Conservation (phyloP, 495 filamentous ascomycete genomes). For the Podospora anserina region DNA sequence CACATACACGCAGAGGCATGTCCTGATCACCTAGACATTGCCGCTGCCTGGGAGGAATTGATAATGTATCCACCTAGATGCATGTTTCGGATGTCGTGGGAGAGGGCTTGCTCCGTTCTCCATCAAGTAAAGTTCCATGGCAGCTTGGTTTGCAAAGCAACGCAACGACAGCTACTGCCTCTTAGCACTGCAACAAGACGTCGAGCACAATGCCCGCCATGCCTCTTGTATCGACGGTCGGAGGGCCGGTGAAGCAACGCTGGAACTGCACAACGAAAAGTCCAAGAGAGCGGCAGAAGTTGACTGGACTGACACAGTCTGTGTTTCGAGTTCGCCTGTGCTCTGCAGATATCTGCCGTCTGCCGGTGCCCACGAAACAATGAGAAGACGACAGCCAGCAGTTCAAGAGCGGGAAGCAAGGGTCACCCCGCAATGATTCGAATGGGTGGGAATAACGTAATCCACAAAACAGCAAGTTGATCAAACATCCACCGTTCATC, state of each 20-base stretch:
- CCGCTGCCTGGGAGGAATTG: neutral
- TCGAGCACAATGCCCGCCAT: slow-evolving; percentile 14
- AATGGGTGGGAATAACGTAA: slow-evolving; percentile 30
- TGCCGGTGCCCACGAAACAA: slow-evolving; percentile 22
- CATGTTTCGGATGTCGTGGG: slow-evolving; percentile 8
- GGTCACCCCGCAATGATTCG: slow-evolving; percentile 33
- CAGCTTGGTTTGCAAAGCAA: slow-evolving; percentile 4
- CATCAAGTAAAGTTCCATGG: slow-evolving; percentile 7
- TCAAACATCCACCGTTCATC: slow-evolving; percentile 31
- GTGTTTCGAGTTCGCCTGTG: slow-evolving; percentile 33
- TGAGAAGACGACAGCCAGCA: slow-evolving; percentile 22
- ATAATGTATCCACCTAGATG: neutral
- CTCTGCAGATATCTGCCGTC: slow-evolving; percentile 26
- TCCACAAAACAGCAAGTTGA: slow-evolving; percentile 19
- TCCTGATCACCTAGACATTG: neutral
- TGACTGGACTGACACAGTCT: slow-evolving; percentile 32
- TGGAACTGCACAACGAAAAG: neutral
- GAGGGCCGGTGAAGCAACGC: slow-evolving; percentile 15
- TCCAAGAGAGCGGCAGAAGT: slow-evolving; percentile 16
- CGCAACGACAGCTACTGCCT: neutral
- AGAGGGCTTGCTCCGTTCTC: slow-evolving; percentile 18
- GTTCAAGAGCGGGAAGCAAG: slow-evolving; percentile 25
- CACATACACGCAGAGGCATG: neutral
- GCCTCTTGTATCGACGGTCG: slow-evolving; percentile 9
- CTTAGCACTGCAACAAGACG: neutral